These are phyloP conservation scores for Geranomyces variabilis DNA, from an alignment of 192 early-diverging fungal species.

Conservation along the genomic window DNA sequence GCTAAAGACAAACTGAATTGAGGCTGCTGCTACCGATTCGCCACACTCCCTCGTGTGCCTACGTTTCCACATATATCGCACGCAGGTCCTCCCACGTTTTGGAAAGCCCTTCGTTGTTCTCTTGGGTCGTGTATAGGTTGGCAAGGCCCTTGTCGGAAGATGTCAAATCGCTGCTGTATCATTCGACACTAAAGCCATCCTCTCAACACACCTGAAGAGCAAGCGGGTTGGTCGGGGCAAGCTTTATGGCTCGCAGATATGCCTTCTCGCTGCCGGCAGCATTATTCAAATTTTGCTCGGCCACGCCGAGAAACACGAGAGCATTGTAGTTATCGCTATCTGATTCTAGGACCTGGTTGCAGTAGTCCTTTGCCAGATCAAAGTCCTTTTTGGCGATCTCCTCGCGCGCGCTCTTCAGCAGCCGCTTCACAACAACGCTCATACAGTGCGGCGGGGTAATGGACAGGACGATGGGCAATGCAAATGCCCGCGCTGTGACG, in stretches of 20 bases:
- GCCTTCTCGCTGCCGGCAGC: constrained; percentile 23
- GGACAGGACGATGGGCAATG: too few relatives aligned
- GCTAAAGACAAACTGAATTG: neutral
- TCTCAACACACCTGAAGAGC: constrained; percentile 42
- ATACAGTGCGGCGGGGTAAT: constrained; percentile 1
- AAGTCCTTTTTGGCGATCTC: constrained; percentile 39
- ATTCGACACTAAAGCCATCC: neutral
- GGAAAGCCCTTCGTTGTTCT: constrained; percentile 29
- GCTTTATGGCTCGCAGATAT: constrained; percentile 34
- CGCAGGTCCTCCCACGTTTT: constrained; percentile 30
- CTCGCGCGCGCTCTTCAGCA: constrained; percentile 38
- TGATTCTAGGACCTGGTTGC: constrained; percentile 31
- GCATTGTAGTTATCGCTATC: constrained; percentile 50
- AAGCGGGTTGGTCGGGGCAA: constrained; percentile 31
- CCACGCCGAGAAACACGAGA: constrained; percentile 45
- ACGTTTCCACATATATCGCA: constrained; percentile 21
- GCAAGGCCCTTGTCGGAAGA: constrained; percentile 31
- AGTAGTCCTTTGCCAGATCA: constrained; percentile 31
- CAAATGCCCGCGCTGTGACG: too few relatives aligned
- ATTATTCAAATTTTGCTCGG: constrained; percentile 31
- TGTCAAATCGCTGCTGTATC: neutral
- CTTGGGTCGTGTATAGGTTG: constrained; percentile 34
- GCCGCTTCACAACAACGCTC: constrained; percentile 25
- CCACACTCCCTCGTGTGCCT: neutral
- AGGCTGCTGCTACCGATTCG: neutral